phyloP scores from a whole-genome alignment of 257 asterid genomes.

The Lycium barbarum region DNA sequence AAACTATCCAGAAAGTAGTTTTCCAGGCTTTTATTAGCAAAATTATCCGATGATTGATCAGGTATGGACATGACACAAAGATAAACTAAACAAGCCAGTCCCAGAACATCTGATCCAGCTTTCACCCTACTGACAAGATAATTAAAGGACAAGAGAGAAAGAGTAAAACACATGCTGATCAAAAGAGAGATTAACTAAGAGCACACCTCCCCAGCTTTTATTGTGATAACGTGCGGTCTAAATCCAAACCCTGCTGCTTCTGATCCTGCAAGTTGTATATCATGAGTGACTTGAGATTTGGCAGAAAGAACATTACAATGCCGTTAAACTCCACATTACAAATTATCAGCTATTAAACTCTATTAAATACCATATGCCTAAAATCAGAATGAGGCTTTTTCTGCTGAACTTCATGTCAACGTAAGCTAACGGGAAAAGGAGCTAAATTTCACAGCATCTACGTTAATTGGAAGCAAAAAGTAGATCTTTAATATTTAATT shows the following conservation, averaged over 20 bases:
- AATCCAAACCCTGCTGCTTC: slow-evolving; percentile 30
- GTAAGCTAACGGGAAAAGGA: not conserved
- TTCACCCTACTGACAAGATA: slow-evolving; percentile 21
- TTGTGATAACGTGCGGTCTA: slow-evolving; percentile 30
- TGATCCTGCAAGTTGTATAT: slow-evolving; percentile 30
- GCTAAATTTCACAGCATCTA: not conserved
- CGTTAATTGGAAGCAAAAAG: not conserved
- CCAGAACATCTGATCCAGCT: not conserved
- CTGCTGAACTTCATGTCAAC: not conserved
- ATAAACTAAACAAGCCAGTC: not conserved
- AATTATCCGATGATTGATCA: too few relatives aligned
- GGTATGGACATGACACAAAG: not conserved
- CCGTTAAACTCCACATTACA: slow-evolving; percentile 20
- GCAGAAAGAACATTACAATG: not conserved
- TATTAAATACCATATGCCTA: not conserved
- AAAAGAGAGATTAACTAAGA: slow-evolving; percentile 15
- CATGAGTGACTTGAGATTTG: slow-evolving; percentile 18
- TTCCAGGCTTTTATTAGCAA: too few relatives aligned
- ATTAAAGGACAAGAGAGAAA: not conserved
- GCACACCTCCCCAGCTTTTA: slow-evolving; percentile 37
- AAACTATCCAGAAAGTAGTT: too few relatives aligned
- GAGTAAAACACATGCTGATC: not conserved
- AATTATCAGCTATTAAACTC: slow-evolving; percentile 9
- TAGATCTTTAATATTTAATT: not conserved
- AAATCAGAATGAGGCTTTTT: too few relatives aligned